phyloP scores from a whole-genome alignment of 1,284 basidiomycete genomes.

The Cystobasidium sp. region DNA sequence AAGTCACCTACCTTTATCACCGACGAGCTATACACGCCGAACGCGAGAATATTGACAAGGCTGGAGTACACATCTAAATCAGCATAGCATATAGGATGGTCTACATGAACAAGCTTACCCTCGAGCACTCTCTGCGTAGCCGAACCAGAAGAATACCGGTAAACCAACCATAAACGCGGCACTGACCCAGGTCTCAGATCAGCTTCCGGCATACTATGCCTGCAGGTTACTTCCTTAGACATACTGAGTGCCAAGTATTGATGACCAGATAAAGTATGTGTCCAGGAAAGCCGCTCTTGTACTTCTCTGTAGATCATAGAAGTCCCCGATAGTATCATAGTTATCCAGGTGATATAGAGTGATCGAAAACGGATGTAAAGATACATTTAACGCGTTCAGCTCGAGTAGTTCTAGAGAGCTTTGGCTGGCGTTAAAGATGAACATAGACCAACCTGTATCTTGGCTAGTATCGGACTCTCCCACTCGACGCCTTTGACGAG shows the following conservation, averaged over 20 bases:
- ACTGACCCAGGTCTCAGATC: background rate
- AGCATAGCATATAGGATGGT: slow-evolving; percentile 4
- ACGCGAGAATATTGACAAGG: slow-evolving; percentile 71
- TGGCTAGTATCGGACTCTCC: slow-evolving; percentile 71
- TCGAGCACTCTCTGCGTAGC: slow-evolving; percentile 69
- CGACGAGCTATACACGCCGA: slow-evolving; percentile 82
- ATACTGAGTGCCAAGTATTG: slow-evolving; percentile 72
- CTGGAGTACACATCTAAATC: slow-evolving; percentile 58
- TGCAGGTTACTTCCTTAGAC: background rate
- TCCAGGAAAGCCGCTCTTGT: slow-evolving; percentile 76
- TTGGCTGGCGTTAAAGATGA: background rate
- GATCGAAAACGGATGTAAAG: background rate
- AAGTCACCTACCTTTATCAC: slow-evolving; percentile 66
- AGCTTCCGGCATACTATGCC: background rate
- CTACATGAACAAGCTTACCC: slow-evolving; percentile 63
- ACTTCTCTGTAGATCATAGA: slow-evolving; percentile 58
- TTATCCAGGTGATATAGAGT: too few relatives aligned
- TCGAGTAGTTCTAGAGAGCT: too few relatives aligned
- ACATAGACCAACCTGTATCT: slow-evolving; percentile 67
- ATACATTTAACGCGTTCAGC: too few relatives aligned
- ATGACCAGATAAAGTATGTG: slow-evolving; percentile 86
- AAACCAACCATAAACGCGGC: slow-evolving; percentile 89
- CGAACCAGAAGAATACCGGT: slow-evolving; percentile 86
- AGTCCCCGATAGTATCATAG: too few relatives aligned
- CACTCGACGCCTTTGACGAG: slow-evolving; percentile 66